Base-by-base conservation (phyloP, 306 rosid species). In the Rubus idaeus region DNA sequence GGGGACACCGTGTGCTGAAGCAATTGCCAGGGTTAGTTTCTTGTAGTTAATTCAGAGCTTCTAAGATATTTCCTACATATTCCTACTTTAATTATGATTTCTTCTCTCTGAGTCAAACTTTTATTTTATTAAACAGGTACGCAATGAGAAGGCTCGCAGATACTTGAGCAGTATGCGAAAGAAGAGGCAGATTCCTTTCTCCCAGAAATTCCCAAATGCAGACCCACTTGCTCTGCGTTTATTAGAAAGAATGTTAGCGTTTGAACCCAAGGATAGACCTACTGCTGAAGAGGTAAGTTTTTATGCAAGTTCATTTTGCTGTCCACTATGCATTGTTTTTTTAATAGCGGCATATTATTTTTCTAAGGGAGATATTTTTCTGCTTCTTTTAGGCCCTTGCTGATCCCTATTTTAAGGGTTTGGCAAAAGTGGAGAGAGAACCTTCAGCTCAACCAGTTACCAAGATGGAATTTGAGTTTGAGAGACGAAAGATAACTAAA, bases 401-500 rank as follows among this genome's bases (percentile, higher is more conserved):
- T n/a, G 98, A 96, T 86, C 93, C 91, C 73, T 96, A 96, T 84
- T 96, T 96, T 85, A 92, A 89, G 86, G 99, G 99, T 81, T 86
- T 96, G 89, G 99, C 99, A 62, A 96, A 92, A 87, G 99, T 92
- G 61, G 99, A 96, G 86, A 87, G 99, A 82, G 99, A 96, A 81
- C 99, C 99, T 64, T 89, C 93, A 73, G 88, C 99, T 78, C 99
- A 88, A 81, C 97, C 99, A 26, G 98, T 96, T 69, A 92, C 98
- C 66, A 96, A 96, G 96, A 92, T 96, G 97, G 99, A 96, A 88
- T 96, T 96, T 84, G 99, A 96, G 80, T 96, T 92, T 84, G 99
- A 96, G 90, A 89, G 99, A 80, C 92, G 99, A 77, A 88, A 97
- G 79, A 96, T 96, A 75, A 96, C 99, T 12, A 96, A 96, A 77